phyloP scores from a whole-genome alignment of 495 filamentous ascomycete species.

The Aspergillus panamensis region DNA sequence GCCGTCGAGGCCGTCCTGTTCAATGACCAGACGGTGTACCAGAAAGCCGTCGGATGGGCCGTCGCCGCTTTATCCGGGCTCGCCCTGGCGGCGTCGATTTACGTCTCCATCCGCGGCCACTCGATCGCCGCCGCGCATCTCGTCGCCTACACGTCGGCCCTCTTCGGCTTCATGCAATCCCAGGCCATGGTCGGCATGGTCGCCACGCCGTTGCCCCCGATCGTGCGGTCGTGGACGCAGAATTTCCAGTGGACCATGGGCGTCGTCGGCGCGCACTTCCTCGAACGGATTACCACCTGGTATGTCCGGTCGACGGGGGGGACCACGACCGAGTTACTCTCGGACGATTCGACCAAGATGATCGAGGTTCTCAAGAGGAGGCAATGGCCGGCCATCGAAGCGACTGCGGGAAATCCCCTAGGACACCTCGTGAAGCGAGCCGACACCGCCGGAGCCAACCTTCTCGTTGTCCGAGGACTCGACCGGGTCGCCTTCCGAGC shows the following conservation, averaged over 20 bases:
- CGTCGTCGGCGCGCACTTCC: constrained; percentile 80
- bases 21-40: constrained; percentile 88
- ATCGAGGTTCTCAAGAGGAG: constrained; percentile 36
- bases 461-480: constrained; percentile 72
- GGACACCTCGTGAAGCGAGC: background rate
- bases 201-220: constrained; percentile 75
- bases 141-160: constrained; percentile 81
- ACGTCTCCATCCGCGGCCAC: constrained; percentile 74
- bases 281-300: constrained; percentile 87
- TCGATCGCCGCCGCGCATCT: constrained; percentile 96
- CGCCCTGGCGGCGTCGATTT: constrained; percentile 73
- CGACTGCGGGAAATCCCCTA: background rate
- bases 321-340: constrained; percentile 71
- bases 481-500: constrained; percentile 83
- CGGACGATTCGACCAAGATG: constrained; percentile 60
- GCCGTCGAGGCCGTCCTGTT: constrained; percentile 86
- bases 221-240: constrained; percentile 91
- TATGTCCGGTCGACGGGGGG: constrained; percentile 94
- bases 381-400: background rate
- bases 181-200: constrained; percentile 91
- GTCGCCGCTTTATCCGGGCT: constrained; percentile 81
- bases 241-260: constrained; percentile 99
- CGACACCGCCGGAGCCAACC: background rate
- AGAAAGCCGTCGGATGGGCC: constrained; percentile 83
- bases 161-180: constrained; percentile 93